Evolutionary conservation across 2,329 filamentous ascomycete species (phyloP), one percentile per base, ranked within the genome.

Genomic region (Zarea fungicola): DNA sequence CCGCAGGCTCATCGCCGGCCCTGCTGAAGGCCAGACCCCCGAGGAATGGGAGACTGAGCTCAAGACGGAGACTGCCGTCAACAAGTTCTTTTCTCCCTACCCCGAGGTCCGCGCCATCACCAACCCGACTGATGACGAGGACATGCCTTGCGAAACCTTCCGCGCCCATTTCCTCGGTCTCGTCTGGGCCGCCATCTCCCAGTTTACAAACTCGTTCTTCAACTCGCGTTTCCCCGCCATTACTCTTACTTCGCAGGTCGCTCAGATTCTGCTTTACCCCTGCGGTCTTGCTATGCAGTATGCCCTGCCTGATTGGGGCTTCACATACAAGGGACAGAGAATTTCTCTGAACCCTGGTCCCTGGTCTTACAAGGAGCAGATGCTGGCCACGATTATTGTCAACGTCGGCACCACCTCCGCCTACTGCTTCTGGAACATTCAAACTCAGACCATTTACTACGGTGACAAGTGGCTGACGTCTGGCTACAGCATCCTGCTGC

Each of bases 331-430:
- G 8, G 55, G 54, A 11, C 43, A 42, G 10, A 52, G 55, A 5
- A 50, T 56, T 50, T 64, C 65, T 3, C 60, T 69, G 29, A 70
- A 70, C 40, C 67, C 67, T 0, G 67, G 67, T 0, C 65, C 65
- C 0, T 70, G 66, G 65, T 63, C 59, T 1, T 66, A 64, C 53
- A 69, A 69, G 51, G 67, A 70, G 56, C 67, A 70, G 49, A 65
- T 69, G 58, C 65, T 70, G 40, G 57, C 62, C 0, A 69, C 65
- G 0, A 68, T 69, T 47, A 68, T 61, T 1, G 66, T 61, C 50
- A 66, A 67, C 9, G 65, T 67, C 10, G 61, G 63, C 14, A 63
- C 64, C 8, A 65, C 62, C 25, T 65, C 64, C 1, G 62, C 62
- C n/a, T 66, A 66, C 50, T 62, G 59, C 14, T 66, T 65, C 31